Evolutionary conservation across 2,329 filamentous ascomycete species (phyloP), one percentile per base, ranked within the genome.

Genomic region (Diaporthe amygdali): DNA sequence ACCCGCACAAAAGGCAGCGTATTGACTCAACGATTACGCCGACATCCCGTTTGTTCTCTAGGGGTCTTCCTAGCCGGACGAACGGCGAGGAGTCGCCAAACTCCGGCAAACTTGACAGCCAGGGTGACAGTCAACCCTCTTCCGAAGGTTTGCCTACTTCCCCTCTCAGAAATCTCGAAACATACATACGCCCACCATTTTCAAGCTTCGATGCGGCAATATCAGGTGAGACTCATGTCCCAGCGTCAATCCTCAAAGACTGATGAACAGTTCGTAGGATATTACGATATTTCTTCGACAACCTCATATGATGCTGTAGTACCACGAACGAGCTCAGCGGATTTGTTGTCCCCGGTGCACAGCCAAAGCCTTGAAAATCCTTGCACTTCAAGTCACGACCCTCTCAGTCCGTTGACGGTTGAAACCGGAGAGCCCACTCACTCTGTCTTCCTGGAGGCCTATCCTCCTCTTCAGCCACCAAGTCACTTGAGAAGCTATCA

Each of bases 1-100:
- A 77, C 68, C 76, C 75, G 44, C 74, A 74, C 34, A 83, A 83
- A 72, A 79, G 79, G 70, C 79, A 77, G 34, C 66, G 66, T 3
- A 14, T 66, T 44, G 72, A 80, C 44, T 64, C 59, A 75, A 73
- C 68, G 78, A 67, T 74, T 12, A 73, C 69, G 64, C 51, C 39
- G 5, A 61, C 54, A 14, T 22, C 67, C 6, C 30, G 64, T 8
- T 59, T 70, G 7, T 46, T 71, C 27, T 66, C 69, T 17, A 55
- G 15, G 17, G 34, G 30, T 2, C 20, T 37, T 49, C 32, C 44
- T 9, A 25, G 27, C 37, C 56, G 61, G 5, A 30, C 46, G 52
- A 49, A 66, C 9, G 27, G 49, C 39, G 64, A 73, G 59, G 71
- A 68, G 22, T 61, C 69, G 10, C 30, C 69, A 27, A 39, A 37